Percentiles rank a stretch among this genome's conserved stretches.
Evolutionary conservation across 1,284 basidiomycete species (phyloP).

Genomic region (Coriolopsis trogii): DNA sequence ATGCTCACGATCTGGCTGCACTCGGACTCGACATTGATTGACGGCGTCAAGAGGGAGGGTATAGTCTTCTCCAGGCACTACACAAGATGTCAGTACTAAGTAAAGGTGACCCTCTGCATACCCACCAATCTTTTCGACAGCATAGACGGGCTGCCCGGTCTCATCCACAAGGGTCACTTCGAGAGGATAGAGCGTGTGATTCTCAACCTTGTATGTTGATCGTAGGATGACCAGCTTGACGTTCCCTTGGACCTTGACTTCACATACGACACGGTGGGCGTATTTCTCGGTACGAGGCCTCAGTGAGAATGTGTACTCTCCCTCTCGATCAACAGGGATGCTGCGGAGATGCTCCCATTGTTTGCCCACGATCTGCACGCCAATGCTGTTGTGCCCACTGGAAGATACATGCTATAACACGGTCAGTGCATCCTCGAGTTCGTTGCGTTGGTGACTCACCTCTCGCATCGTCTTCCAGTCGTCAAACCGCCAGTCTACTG

Average conservation of each 20-base stretch:
- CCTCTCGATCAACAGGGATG: slow-evolving; percentile 93
- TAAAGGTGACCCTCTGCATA: too few relatives aligned
- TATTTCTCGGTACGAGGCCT: slow-evolving; percentile 81
- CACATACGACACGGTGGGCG: slow-evolving; percentile 85
- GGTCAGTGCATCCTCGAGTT: neutral
- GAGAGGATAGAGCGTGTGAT: slow-evolving; percentile 90
- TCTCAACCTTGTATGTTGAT: slow-evolving; percentile 93
- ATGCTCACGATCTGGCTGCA: slow-evolving; percentile 90
- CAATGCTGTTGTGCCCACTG: slow-evolving; percentile 81
- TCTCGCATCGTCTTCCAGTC: slow-evolving; percentile 96
- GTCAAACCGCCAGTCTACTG: slow-evolving; percentile 95
- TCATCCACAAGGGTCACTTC: slow-evolving; percentile 93
- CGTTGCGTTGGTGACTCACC: slow-evolving; percentile 46
- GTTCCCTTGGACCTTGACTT: slow-evolving; percentile 90
- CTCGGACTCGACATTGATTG: slow-evolving; percentile 79
- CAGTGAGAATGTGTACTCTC: slow-evolving; percentile 88
- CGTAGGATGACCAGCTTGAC: slow-evolving; percentile 95
- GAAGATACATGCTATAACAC: slow-evolving; percentile 73
- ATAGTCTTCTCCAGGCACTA: slow-evolving; percentile 87
- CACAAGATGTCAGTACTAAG: too few relatives aligned
- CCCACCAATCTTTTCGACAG: slow-evolving; percentile 84
- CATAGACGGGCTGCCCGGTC: slow-evolving; percentile 79
- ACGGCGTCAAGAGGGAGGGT: slow-evolving; percentile 93
- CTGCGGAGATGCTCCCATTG: slow-evolving; percentile 91
- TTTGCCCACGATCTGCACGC: slow-evolving; percentile 84